A percentile compares a stretch with the other conserved stretches of the same genome.
phyloP scores from a whole-genome alignment of 352 stramenopile genomes.

The Phytophthora fragariae region DNA sequence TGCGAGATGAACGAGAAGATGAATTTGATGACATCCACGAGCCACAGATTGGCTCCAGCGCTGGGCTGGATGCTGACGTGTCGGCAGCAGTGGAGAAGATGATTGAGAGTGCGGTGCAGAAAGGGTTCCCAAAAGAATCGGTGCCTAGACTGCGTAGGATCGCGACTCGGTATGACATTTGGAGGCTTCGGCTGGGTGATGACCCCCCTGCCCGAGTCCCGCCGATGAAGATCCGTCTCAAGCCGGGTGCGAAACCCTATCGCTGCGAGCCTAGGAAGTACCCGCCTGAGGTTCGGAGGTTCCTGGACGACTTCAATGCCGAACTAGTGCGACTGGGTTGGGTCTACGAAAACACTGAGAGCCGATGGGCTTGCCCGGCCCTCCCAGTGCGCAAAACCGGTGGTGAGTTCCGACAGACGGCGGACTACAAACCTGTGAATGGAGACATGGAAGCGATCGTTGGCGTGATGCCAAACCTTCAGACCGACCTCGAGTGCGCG shows the following conservation, averaged over 20 bases:
- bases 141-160: neutral
- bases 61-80: neutral
- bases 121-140: neutral
- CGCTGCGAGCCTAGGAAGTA: conserved; percentile 17
- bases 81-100: conserved; percentile 3
- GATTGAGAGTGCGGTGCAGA: neutral
- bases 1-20: conserved; percentile 10
- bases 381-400: conserved; percentile 11
- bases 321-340: conserved; percentile 29
- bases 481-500: neutral
- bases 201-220: conserved; percentile 7
- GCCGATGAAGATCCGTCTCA: conserved; percentile 23
- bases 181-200: conserved; percentile 4
- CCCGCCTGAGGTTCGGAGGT: conserved; percentile 18
- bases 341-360: conserved; percentile 23
- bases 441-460: conserved; percentile 20
- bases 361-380: conserved; percentile 23
- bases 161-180: conserved; percentile 16
- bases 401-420: conserved; percentile 26
- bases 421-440: conserved; percentile 35
- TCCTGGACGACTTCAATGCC: conserved; percentile 22
- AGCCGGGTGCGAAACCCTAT: conserved; percentile 22
- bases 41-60: conserved; percentile 5
- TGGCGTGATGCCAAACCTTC: conserved; percentile 32
- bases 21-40: neutral